A percentile compares a stretch with the other conserved stretches of the same genome.
Conservation (phyloP, 768 basidiomycete species). For the Boletus insuetus region DNA sequence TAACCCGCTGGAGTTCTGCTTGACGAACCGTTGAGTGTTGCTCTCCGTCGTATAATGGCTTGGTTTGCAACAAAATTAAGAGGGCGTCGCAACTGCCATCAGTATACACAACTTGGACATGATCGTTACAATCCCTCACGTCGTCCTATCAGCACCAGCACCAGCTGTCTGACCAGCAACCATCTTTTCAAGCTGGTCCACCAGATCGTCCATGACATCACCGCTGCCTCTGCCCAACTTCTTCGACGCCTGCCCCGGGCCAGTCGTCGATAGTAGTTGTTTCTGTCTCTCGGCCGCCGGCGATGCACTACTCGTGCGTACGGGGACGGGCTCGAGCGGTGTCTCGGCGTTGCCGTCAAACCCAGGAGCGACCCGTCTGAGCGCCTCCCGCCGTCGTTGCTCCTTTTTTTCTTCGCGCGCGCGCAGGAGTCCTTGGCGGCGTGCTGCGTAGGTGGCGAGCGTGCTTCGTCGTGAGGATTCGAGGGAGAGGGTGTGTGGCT, state of each 20-base stretch:
- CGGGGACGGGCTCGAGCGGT: slow-evolving; percentile 38
- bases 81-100: too few species aligned
- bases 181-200: slow-evolving; percentile 75
- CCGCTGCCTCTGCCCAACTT: slow-evolving; percentile 14
- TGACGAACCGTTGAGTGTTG: too few species aligned
- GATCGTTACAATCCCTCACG: not conserved
- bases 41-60: too few species aligned
- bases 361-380: slow-evolving; percentile 79
- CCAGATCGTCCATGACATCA: slow-evolving; percentile 79
- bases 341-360: slow-evolving; percentile 61
- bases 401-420: slow-evolving; percentile 79
- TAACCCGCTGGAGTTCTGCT: too few species aligned
- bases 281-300: slow-evolving; percentile 14
- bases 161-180: slow-evolving; percentile 26
- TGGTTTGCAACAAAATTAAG: too few species aligned
- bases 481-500: slow-evolving; percentile 75
- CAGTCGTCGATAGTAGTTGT: too few species aligned
- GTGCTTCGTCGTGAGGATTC: slow-evolving; percentile 71
- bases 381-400: slow-evolving; percentile 55
- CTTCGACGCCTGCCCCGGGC: not conserved
- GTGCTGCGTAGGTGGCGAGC: slow-evolving; percentile 60
- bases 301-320: slow-evolving; percentile 1
- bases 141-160: too few species aligned
- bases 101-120: too few species aligned
- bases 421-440: slow-evolving; percentile 68